Evolutionary conservation across 306 rosid species (phyloP).

Genomic region (Rosa chinensis): DNA sequence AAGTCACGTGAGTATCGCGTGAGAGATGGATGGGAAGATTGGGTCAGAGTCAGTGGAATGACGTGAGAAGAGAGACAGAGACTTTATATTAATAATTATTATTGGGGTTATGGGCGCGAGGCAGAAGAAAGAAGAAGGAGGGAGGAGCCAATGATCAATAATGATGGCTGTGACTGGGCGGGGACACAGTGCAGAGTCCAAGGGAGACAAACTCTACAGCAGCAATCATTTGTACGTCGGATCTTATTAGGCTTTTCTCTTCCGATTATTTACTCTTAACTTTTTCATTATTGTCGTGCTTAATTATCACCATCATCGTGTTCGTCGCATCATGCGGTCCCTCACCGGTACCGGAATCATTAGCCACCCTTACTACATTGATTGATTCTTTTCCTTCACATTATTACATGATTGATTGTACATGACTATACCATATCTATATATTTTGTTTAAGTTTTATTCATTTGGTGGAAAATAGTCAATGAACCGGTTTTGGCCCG

Average conservation of each 20-base stretch:
- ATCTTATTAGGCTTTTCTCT: constrained; percentile 25
- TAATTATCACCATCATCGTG: background rate
- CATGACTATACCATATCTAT: too few relatives aligned
- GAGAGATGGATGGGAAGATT: constrained; percentile 28
- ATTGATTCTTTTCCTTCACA: background rate
- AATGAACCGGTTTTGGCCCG: too few relatives aligned
- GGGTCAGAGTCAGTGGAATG: constrained; percentile 40
- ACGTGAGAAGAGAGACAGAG: constrained; percentile 26
- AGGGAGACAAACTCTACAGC: constrained; percentile 50
- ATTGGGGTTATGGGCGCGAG: constrained; percentile 37
- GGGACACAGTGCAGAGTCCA: constrained; percentile 36
- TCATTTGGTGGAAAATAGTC: too few relatives aligned
- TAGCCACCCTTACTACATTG: background rate
- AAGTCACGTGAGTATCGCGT: constrained; percentile 51
- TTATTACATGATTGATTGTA: background rate
- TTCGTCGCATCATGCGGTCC: background rate
- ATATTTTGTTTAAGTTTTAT: too few relatives aligned
- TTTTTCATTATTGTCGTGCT: background rate
- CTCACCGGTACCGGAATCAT: background rate
- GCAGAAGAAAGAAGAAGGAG: background rate
- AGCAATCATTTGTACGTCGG: constrained; percentile 69
- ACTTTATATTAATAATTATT: background rate
- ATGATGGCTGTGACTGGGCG: background rate
- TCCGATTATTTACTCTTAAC: background rate
- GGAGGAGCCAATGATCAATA: constrained; percentile 9